Conservation (phyloP, 208 protist genomes). For the Trypanosoma theileri region DNA sequence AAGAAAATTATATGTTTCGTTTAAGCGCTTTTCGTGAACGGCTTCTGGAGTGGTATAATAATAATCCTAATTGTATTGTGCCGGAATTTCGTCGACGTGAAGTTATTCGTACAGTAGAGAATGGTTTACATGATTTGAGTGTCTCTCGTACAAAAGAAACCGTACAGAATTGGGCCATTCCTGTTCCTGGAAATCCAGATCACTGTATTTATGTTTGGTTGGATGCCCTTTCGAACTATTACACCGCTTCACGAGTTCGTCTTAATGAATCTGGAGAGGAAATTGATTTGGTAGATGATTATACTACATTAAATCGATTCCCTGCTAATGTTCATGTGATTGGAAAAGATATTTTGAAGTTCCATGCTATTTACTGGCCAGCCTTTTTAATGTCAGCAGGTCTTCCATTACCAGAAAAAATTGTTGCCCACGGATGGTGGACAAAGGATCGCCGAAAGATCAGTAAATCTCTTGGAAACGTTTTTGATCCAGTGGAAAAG, state of each 20-base stretch:
- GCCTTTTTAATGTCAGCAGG: conserved; percentile 96
- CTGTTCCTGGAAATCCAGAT: conserved; percentile 92
- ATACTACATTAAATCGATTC: conserved; percentile 53
- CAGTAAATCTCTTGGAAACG: conserved; percentile 97
- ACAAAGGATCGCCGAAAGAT: conserved; percentile 96
- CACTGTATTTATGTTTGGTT: conserved; percentile 99
- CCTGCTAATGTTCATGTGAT: conserved; percentile 92
- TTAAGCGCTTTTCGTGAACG: conserved; percentile 88
- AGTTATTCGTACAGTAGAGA: conserved; percentile 84
- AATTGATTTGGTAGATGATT: conserved; percentile 42
- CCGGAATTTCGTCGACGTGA: conserved; percentile 93
- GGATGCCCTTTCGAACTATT: conserved; percentile 99
- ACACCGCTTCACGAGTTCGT: conserved; percentile 84
- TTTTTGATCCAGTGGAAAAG: conserved; percentile 92
- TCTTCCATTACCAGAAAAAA: conserved; percentile 87
- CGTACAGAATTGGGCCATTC: conserved; percentile 96
- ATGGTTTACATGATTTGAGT: conserved; percentile 94
- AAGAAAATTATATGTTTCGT: conserved; percentile 99
- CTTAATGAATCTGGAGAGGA: conserved; percentile 45
- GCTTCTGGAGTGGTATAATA: conserved; percentile 85
- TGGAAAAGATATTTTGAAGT: conserved; percentile 99
- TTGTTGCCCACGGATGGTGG: conserved; percentile 96
- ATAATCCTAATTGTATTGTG: conserved; percentile 88
- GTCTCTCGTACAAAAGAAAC: conserved; percentile 92
- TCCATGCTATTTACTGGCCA: conserved; percentile 99